Evolutionary conservation across 805 yeast genomes (phyloP), one percentile per base, ranked within the genome.

Genomic region (Sugiyamaella boreocaroliniensis): DNA sequence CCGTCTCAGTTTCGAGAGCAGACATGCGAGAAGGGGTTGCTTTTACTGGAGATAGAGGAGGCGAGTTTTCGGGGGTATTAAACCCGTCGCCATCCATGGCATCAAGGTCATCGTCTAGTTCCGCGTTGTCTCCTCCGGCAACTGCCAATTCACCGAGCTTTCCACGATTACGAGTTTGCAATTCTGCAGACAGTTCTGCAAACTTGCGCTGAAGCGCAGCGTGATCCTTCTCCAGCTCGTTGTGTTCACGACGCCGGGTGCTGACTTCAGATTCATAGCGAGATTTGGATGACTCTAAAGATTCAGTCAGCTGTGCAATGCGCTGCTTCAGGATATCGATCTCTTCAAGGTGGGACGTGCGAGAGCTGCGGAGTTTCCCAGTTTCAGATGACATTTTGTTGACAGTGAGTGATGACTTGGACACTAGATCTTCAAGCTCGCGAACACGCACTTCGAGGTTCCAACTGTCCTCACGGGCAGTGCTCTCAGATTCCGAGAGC

Each of bases 1-100:
- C 68, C 0, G 89, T 82, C 61, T 86, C 90, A 2, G 78, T 70
- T 61, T 85, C 88, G 43, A 85, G 61, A n/a, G 57, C 63, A 12
- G 63, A 52, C 50, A 65, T 60, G 43, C 63, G 61, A 10, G 66
- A 56, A 6, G 68, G 67, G 9, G 69, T 61, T 1, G 61, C 62
- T 47, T 66, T 66, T 42, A 68, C 60, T 1, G 71, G 71, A 2
- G 71, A 68, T 40, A 57, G 32, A 11, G 69, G 67, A 22, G 70
- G 65, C 5, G 67, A 60, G 10, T 55, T 54, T 9, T 59, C 64
- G 1, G 69, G 67, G 15, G 68, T 59, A 6, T 53, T 46, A 37
- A 55, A 59, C 8, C 42, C 61, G 29, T 53, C 60, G 34, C 51
- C 55, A 14, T 54, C 56, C 18, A 34, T 45, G 18, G 40, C 41